Evolutionary conservation across 1,284 basidiomycete genomes (phyloP), one percentile per base, ranked within the genome.

Genomic region (Rhizoctonia solani): DNA sequence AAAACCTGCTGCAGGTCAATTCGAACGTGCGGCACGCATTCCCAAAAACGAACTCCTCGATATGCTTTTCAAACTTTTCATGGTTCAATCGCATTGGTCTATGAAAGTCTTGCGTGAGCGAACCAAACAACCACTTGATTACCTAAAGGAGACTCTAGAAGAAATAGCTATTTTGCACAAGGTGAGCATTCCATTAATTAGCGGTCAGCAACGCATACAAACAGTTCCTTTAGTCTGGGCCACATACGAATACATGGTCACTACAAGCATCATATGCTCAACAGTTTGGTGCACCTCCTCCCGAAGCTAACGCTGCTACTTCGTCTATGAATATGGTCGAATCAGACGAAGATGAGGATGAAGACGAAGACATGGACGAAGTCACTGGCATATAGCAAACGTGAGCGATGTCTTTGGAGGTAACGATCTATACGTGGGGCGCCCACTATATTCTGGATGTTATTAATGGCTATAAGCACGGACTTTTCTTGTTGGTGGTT

Each of bases 101-200:
- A 87, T 97, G 75, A 89, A 89, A 71, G 81, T 86, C 16, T 79
- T 98, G 58, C 85, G 92, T 52, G 86, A 90, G 70, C 87, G 86
- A 65, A 92, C 91, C 0, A 88, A 95, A 75, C 95, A 98, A 77
- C 95, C 95, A 0, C 92, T 96, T 76, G 86, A 82, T 14, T 98
- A 94, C 77, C 83, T 98, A 67, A 92, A 94, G 72, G 93, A 98
- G 73, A 87, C 93, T 0, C 79, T 98, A 54, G 81, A 80, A 47
- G 89, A 93, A 70, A 88, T 98, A 53, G 95, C 92, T 1, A 85
- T 83, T 69, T 80, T 94, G 53, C 87, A 95, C 75, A 87, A 88
- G 66, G 87, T 16, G 78, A 79, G 34, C 76, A 80, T 72, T 34
- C 32, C 32, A 83, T 77, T 73, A 72, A 78, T 37, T 74, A 25